Evolutionary conservation across 2,329 filamentous ascomycete genomes (phyloP).

Genomic region (Colletotrichum paranaense): DNA sequence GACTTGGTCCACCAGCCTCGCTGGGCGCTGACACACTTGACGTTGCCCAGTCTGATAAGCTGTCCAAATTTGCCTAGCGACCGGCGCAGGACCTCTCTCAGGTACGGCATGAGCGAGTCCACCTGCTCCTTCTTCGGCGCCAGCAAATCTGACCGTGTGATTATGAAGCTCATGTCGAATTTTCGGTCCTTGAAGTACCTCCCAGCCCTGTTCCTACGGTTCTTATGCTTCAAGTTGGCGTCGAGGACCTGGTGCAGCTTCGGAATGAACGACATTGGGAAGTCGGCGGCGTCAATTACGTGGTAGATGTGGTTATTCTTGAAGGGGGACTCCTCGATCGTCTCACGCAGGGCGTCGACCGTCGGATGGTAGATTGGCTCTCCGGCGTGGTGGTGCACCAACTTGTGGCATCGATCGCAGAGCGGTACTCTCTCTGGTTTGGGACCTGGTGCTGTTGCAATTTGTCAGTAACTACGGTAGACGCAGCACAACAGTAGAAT

Average conservation of each 20-base stretch:
- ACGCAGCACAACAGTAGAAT: no score
- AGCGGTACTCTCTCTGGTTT: conserved; percentile 60
- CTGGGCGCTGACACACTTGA: conserved; percentile 87
- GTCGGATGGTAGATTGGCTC: conserved; percentile 83
- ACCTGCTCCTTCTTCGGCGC: conserved; percentile 87
- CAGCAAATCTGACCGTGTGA: conserved; percentile 88
- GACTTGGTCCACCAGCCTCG: conserved; percentile 91
- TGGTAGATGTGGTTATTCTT: conserved; percentile 96
- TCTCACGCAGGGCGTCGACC: conserved; percentile 83
- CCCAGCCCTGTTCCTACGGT: conserved; percentile 77
- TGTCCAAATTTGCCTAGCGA: conserved; percentile 75
- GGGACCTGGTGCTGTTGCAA: conserved; percentile 3
- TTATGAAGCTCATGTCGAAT: conserved; percentile 88
- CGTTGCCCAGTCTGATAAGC: conserved; percentile 85
- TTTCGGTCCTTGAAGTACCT: conserved; percentile 75
- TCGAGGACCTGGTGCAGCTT: conserved; percentile 78
- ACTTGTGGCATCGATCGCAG: conserved; percentile 88
- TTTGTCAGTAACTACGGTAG: background rate
- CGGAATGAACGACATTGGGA: conserved; percentile 91
- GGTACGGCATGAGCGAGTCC: conserved; percentile 86
- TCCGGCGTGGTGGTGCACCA: conserved; percentile 80
- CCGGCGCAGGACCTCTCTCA: conserved; percentile 80
- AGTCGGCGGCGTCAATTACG: conserved; percentile 93
- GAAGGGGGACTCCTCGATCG: conserved; percentile 88
- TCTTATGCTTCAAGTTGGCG: conserved; percentile 80